Conservation (phyloP, 2,329 filamentous ascomycete species). For the Colletotrichum acutatum region DNA sequence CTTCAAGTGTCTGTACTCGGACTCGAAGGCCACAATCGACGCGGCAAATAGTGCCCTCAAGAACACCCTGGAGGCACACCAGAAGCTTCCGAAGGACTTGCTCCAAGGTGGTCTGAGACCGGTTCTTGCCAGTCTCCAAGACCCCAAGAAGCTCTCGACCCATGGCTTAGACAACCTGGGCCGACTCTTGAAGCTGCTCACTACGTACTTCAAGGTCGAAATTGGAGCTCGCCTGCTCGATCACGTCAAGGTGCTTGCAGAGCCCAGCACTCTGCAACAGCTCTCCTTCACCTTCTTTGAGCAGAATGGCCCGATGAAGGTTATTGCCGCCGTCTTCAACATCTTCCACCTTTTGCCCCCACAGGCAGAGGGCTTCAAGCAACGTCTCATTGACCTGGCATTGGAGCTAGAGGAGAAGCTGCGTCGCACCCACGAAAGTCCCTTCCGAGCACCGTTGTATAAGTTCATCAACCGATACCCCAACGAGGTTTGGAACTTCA, state of each 20-base stretch:
- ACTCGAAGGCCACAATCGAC: constrained; percentile 90
- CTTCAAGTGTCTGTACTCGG: constrained; percentile 96
- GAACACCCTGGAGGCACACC: constrained; percentile 86
- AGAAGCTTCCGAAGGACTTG: constrained; percentile 93
- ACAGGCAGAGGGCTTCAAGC: constrained; percentile 91
- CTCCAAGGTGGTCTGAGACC: constrained; percentile 93
- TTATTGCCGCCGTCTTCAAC: constrained; percentile 93
- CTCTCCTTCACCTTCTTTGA: constrained; percentile 96
- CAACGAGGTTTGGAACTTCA: constrained; percentile 84
- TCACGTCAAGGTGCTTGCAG: constrained; percentile 91
- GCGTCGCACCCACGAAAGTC: constrained; percentile 87
- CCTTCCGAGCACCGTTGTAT: constrained; percentile 89
- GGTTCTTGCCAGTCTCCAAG: constrained; percentile 95
- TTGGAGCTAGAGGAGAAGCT: constrained; percentile 87
- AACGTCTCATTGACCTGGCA: constrained; percentile 89
- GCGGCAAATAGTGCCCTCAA: constrained; percentile 92
- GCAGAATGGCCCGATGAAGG: constrained; percentile 91
- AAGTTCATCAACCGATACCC: constrained; percentile 95
- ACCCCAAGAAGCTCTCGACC: constrained; percentile 88
- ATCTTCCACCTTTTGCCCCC: constrained; percentile 96
- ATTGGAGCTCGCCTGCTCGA: constrained; percentile 94
- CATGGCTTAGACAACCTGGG: constrained; percentile 92
- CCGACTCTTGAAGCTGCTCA: constrained; percentile 87
- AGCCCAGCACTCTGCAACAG: constrained; percentile 82
- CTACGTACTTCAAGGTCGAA: constrained; percentile 99